Percentiles rank a stretch among this genome's conserved stretches.
These are phyloP conservation scores for Saccharomycopsis sp. DNA, from an alignment of 805 yeast species.

Conservation along the genomic window DNA sequence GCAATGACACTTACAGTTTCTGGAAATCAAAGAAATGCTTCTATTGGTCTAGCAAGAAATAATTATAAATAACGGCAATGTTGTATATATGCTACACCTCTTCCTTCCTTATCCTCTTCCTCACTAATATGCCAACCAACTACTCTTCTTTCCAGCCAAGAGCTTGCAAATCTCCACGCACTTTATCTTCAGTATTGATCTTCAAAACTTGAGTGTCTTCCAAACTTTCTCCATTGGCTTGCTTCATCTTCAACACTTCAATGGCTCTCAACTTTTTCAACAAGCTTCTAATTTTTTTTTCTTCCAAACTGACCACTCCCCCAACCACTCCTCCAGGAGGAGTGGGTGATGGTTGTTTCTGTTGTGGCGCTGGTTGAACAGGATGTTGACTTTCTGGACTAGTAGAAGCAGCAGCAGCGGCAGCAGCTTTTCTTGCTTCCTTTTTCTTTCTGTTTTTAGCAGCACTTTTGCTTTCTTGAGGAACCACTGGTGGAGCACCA, in stretches of 20 bases:
- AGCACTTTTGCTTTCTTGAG: constrained; percentile 48
- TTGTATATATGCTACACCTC: no score
- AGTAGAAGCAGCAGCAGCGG: constrained; percentile 10
- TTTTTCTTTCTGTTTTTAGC: constrained; percentile 70
- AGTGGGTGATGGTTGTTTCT: constrained; percentile 20
- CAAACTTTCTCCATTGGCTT: constrained; percentile 69
- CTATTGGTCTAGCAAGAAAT: no score
- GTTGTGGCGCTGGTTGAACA: constrained; percentile 8
- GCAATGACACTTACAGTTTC: no score
- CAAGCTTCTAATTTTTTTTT: constrained; percentile 82
- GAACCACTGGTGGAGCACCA: constrained; percentile 39
- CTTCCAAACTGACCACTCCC: constrained; percentile 67
- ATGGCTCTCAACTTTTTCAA: constrained; percentile 94
- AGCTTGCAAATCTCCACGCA: constrained; percentile 59
- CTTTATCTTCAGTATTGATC: constrained; percentile 76
- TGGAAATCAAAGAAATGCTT: no score
- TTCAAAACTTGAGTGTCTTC: constrained; percentile 91
- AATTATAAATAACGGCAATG: no score
- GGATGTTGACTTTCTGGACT: constrained; percentile 5
- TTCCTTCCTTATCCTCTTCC: no score
- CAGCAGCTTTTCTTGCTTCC: constrained; percentile 38
- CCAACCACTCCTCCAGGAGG: constrained; percentile 38
- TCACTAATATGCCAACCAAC: no score
- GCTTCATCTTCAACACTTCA: constrained; percentile 77
- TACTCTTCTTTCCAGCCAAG: constrained; percentile 67